A percentile compares a stretch with the other conserved stretches of the same genome.
Conservation (phyloP, 78 protist genomes). For the Blattamonas nauphoetae region DNA sequence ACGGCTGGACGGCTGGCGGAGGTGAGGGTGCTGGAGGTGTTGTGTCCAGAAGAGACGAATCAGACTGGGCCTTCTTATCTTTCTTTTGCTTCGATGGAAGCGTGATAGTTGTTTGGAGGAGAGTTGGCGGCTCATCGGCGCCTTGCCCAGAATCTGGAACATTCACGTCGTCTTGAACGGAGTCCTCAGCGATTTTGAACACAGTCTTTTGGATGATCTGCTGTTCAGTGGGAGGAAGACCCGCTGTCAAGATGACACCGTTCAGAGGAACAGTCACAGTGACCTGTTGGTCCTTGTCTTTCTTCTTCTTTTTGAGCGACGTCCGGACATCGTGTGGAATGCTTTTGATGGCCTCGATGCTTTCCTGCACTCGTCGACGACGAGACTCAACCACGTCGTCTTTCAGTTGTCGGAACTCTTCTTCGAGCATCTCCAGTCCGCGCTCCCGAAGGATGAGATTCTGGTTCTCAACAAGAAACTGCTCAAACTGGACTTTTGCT, state of each 20-base stretch:
- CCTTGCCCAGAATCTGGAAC: no score
- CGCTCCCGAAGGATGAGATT: neutral
- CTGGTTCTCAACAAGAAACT: neutral
- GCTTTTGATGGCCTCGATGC: neutral
- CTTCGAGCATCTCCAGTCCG: neutral
- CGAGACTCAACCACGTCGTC: neutral
- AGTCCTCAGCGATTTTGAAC: neutral
- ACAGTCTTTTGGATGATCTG: neutral
- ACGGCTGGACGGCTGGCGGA: neutral
- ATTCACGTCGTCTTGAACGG: neutral
- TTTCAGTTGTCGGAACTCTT: neutral
- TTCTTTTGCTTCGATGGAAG: no score
- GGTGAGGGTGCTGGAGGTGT: neutral
- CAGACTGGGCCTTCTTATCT: neutral
- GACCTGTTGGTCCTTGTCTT: neutral
- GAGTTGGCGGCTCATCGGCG: neutral
- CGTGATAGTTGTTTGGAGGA: no score
- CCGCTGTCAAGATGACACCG: neutral
- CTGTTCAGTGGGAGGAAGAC: no score
- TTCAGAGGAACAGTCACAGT: neutral
- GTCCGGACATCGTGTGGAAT: neutral
- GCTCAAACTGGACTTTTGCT: neutral
- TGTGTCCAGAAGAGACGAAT: neutral
- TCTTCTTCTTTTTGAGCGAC: neutral
- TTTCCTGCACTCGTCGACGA: neutral